Conservation (phyloP, 208 protist genomes). For the Leishmania guyanensis region DNA sequence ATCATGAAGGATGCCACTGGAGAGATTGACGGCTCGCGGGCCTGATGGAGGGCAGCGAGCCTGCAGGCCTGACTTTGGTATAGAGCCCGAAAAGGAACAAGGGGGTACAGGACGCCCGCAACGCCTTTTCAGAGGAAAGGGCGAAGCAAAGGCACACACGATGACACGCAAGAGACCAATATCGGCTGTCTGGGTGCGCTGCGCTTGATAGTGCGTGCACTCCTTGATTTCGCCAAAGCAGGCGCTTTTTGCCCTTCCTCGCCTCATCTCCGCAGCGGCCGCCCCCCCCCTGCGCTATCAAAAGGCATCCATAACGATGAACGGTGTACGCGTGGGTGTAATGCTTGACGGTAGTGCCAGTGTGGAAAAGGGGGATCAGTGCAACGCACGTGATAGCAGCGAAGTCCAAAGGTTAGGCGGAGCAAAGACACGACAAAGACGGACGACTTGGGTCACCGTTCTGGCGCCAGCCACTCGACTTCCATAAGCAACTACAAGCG, state of each 20-base stretch:
- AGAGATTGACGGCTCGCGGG: constrained; percentile 4
- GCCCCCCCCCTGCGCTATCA: not conserved
- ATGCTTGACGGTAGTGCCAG: not conserved
- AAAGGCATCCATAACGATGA: not conserved
- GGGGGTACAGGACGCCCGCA: not conserved
- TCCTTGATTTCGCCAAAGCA: not conserved
- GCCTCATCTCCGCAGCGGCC: not conserved
- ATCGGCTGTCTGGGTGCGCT: not conserved
- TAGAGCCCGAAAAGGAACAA: not conserved
- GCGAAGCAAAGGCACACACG: not conserved
- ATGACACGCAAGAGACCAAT: not conserved
- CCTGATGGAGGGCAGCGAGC: constrained; percentile 1
- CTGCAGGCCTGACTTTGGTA: not conserved
- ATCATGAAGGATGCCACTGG: constrained; percentile 43
- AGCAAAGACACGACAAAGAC: not conserved
- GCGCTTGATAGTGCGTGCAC: not conserved
- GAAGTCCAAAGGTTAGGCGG: not conserved
- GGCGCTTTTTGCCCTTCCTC: not conserved
- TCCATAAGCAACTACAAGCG: not conserved
- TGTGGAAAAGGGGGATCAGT: not conserved
- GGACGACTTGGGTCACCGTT: not conserved
- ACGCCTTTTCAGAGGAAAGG: not conserved
- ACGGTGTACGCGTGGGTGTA: not conserved
- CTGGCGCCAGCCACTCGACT: not conserved
- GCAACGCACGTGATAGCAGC: not conserved